These are phyloP conservation scores for Cerioporus squamosus DNA, from an alignment of 1,284 basidiomycete species.

Conservation along the genomic window DNA sequence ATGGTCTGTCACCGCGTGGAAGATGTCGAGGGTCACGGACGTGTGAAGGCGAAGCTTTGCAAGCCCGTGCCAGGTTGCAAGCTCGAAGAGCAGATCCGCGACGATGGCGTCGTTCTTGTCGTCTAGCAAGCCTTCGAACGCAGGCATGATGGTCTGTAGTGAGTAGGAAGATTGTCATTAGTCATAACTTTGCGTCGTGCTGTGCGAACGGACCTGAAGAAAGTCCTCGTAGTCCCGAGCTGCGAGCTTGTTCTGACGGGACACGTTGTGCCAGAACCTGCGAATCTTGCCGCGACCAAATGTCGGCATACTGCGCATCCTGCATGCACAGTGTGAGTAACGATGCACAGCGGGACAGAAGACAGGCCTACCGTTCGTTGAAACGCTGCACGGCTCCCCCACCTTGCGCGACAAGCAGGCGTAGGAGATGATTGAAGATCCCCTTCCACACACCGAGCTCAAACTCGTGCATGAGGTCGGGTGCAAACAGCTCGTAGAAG, in stretches of 20 bases:
- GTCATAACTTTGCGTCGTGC: too few relatives aligned
- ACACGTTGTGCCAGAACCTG: constrained; percentile 22
- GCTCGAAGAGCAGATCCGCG: too few relatives aligned
- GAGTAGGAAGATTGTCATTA: too few relatives aligned
- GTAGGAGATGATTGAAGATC: constrained; percentile 29
- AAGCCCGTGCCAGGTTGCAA: too few relatives aligned
- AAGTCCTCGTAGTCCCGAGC: constrained; percentile 40
- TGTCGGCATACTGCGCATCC: constrained; percentile 28
- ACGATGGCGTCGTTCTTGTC: too few relatives aligned
- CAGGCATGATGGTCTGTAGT: too few relatives aligned
- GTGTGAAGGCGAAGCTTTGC: too few relatives aligned
- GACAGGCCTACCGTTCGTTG: constrained; percentile 20
- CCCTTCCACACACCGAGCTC: constrained; percentile 35
- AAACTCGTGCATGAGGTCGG: constrained; percentile 34
- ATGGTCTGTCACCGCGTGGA: too few relatives aligned
- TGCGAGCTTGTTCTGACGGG: constrained; percentile 33
- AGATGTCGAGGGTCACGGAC: too few relatives aligned
- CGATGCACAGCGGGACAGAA: too few relatives aligned
- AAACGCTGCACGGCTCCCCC: constrained; percentile 10
- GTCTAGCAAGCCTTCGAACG: too few relatives aligned
- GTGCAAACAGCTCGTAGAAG: constrained; percentile 24
- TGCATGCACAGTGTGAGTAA: neutral
- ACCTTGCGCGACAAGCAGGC: constrained; percentile 22
- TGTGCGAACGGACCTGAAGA: neutral
- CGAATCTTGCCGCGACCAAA: constrained; percentile 31